Conservation (phyloP, 2,329 filamentous ascomycete genomes). For the Talaromyces sp. region DNA sequence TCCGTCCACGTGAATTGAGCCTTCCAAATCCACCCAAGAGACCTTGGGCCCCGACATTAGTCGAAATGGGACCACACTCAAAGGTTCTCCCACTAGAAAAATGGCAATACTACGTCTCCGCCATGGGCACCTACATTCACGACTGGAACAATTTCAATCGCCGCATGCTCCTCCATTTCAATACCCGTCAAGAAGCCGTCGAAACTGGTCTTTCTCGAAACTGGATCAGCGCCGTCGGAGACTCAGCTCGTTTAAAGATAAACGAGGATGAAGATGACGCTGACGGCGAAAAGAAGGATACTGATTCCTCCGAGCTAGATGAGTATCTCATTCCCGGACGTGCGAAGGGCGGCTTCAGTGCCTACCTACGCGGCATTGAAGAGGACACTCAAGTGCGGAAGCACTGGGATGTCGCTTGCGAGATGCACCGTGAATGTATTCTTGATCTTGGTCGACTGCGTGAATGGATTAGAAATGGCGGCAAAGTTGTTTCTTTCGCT, state of each 20-base stretch:
- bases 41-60: constrained; percentile 42
- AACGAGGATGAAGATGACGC: constrained; percentile 29
- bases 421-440: constrained; percentile 49
- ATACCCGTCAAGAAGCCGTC: constrained; percentile 52
- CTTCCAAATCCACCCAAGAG: constrained; percentile 57
- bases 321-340: constrained; percentile 33
- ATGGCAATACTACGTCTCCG: constrained; percentile 56
- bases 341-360: constrained; percentile 45
- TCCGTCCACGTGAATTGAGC: constrained; percentile 43
- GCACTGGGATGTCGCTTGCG: constrained; percentile 53
- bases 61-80: constrained; percentile 35
- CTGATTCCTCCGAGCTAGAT: constrained; percentile 26
- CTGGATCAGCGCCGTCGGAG: constrained; percentile 59
- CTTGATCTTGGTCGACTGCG: constrained; percentile 43
- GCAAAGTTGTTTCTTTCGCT: constrained; percentile 27
- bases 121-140: constrained; percentile 59
- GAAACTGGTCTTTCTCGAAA: constrained; percentile 47
- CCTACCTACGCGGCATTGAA: constrained; percentile 49
- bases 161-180: constrained; percentile 60
- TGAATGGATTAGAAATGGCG: constrained; percentile 40
- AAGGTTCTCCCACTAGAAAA: constrained; percentile 47
- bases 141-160: constrained; percentile 60
- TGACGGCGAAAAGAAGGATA: constrained; percentile 12
- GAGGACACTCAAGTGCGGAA: constrained; percentile 50
- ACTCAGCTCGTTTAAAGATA: constrained; percentile 41